A percentile compares a stretch with the other conserved stretches of the same genome.
Evolutionary conservation across 73 alveolate genomes (phyloP).

Genomic region (Paramecium caudatum): DNA sequence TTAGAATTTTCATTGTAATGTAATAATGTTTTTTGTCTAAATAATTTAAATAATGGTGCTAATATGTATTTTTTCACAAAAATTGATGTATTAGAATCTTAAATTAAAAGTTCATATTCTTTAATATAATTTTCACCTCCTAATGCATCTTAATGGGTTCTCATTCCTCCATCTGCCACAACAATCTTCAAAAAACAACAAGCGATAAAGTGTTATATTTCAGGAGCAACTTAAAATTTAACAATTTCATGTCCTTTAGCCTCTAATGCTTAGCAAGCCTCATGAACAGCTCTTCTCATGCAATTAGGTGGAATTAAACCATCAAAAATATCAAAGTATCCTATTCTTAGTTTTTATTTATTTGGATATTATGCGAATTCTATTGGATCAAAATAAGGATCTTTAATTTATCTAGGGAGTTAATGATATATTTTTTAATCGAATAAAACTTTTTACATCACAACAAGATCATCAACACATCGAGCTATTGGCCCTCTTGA

Average conservation of each 20-base stretch:
- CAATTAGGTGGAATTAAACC: constrained; percentile 42
- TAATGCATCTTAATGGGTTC: neutral
- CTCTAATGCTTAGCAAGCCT: constrained; percentile 64
- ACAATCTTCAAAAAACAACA: neutral
- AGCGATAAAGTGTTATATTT: neutral
- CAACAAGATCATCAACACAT: constrained; percentile 79
- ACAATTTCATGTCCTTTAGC: constrained; percentile 78
- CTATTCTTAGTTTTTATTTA: constrained; percentile 79
- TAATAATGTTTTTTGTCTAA: constrained; percentile 50
- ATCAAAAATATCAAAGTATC: constrained; percentile 77
- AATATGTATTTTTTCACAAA: neutral
- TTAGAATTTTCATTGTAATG: neutral
- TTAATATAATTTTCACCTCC: neutral
- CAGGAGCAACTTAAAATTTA: neutral
- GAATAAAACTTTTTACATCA: constrained; percentile 55
- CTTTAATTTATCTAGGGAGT: constrained; percentile 36
- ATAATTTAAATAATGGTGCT: neutral
- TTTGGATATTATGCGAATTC: neutral
- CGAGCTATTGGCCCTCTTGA: constrained; percentile 81
- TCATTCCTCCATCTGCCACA: constrained; percentile 36
- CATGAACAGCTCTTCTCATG: constrained; percentile 77
- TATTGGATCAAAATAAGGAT: neutral
- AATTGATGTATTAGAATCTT: neutral
- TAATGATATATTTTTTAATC: neutral
- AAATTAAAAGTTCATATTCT: neutral